Base-by-base conservation (phyloP, 495 filamentous ascomycete genomes). In the Penicillium psychrofluorescens region DNA sequence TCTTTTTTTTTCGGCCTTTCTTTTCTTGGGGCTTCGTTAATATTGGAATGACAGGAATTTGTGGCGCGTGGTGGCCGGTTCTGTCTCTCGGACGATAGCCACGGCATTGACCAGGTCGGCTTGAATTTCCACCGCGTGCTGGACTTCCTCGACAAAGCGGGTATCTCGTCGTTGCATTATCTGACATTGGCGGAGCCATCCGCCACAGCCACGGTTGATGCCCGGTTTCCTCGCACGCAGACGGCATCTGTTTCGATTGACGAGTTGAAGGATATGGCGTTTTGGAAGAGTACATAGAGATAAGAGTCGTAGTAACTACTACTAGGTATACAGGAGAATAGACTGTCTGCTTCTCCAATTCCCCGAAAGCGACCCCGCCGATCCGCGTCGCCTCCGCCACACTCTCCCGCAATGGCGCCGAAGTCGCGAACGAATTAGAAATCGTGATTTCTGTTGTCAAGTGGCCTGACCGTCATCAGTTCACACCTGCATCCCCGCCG, bases 1-100 rank as follows among this genome's bases (percentile, higher is more conserved):
- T 22, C 2, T 41, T 28, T 41, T 38, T 39, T 27, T 40, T 36
- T 16, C n/a, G n/a, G 13, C 35, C 38, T 8, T 45, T 50, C 34
- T 59, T 39, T 31, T 36, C 39, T 32, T 31, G 22, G 22, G 22
- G 4, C 6, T 6, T 22, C 22, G 22, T 22, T 22, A 22, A 22
- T 4, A 22, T 22, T 22, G 2, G 22, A 22, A 22, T 31, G 11
- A 29, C 51, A 85, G 80, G 72, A 75, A 49, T 84, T 84, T 40
- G 46, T 76, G 38, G 62, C 62, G 7, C 68, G 81, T 38, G 84
- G 84, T n/a, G 91, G 91, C 13, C 72, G 75, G 40, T 92, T 95
- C 53, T 88, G 85, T 43, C 66, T 97, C 33, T 92, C 86, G 4
- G 91, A 97, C 62, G 91, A 97, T 59, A 91, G 88, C 55, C 91